Evolutionary conservation across 768 basidiomycete species (phyloP).

Genomic region (Hortiboletus flavorubellus): DNA sequence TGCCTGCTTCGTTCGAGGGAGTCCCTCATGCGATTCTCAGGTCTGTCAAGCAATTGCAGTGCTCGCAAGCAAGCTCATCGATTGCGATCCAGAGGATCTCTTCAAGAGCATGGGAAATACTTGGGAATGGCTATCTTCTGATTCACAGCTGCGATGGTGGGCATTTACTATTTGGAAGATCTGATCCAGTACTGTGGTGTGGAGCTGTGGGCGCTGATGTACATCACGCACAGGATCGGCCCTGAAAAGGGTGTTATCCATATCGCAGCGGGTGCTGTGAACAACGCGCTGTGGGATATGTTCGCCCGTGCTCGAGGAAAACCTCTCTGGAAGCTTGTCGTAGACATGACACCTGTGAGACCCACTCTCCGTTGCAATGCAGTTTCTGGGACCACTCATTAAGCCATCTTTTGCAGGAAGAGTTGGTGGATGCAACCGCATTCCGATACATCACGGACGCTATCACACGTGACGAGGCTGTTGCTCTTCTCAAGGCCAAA

Average conservation of each 20-base stretch:
- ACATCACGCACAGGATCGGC: slow-evolving; percentile 60
- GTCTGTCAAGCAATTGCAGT: slow-evolving; percentile 79
- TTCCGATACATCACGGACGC: slow-evolving; percentile 93
- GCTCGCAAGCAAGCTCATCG: slow-evolving; percentile 78
- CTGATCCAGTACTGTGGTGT: not conserved
- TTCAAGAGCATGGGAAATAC: slow-evolving; percentile 90
- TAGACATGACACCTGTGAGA: slow-evolving; percentile 78
- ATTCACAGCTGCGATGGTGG: slow-evolving; percentile 89
- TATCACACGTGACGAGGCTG: slow-evolving; percentile 87
- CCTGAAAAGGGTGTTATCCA: slow-evolving; percentile 96
- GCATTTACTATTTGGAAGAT: not conserved
- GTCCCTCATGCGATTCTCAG: slow-evolving; percentile 33
- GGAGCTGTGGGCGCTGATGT: not conserved
- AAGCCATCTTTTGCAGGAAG: slow-evolving; percentile 51
- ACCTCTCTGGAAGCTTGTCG: slow-evolving; percentile 91
- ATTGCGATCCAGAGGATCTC: slow-evolving; percentile 75
- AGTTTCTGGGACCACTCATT: not conserved
- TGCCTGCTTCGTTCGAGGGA: not conserved
- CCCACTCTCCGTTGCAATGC: not conserved
- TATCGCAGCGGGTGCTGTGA: slow-evolving; percentile 82
- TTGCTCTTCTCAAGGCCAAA: slow-evolving; percentile 74
- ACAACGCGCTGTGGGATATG: slow-evolving; percentile 95
- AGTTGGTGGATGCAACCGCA: slow-evolving; percentile 69
- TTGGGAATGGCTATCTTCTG: slow-evolving; percentile 83
- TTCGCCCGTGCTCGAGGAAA: slow-evolving; percentile 76